Evolutionary conservation across 805 yeast genomes (phyloP).

Genomic region (Allodekkera sacchari): DNA sequence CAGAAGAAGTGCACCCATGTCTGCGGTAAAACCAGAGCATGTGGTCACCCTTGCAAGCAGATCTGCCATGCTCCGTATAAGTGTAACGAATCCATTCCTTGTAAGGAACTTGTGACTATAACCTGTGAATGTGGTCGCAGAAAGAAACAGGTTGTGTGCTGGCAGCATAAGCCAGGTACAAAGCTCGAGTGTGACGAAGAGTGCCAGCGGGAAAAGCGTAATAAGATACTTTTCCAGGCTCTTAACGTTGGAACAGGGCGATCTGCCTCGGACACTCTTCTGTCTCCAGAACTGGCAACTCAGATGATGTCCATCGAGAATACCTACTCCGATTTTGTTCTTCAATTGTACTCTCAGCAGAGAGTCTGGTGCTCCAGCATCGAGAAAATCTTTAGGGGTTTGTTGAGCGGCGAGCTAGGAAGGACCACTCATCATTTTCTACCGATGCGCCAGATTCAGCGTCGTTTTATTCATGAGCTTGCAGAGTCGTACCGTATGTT

Average conservation of each 20-base stretch:
- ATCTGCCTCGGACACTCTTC: conserved; percentile 6
- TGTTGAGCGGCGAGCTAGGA: conserved; percentile 33
- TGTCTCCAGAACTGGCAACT: conserved; percentile 14
- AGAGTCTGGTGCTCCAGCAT: conserved; percentile 59
- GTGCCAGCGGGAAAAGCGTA: conserved; percentile 56
- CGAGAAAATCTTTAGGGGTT: conserved; percentile 42
- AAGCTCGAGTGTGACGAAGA: conserved; percentile 60
- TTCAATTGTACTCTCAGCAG: conserved; percentile 46
- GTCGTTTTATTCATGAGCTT: conserved; percentile 63
- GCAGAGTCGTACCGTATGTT: conserved; percentile 51
- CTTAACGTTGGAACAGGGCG: conserved; percentile 26
- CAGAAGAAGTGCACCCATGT: conserved; percentile 45
- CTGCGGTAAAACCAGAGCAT: conserved; percentile 50
- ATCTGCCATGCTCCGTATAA: conserved; percentile 54
- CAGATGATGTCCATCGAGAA: conserved; percentile 18
- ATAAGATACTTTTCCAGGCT: conserved; percentile 54
- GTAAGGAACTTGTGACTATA: conserved; percentile 42
- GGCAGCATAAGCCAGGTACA: conserved; percentile 23
- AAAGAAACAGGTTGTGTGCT: conserved; percentile 41
- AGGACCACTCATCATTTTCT: conserved; percentile 50
- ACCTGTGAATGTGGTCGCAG: conserved; percentile 61
- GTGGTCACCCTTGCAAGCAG: conserved; percentile 61
- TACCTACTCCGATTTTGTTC: conserved; percentile 38
- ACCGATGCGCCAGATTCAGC: conserved; percentile 63
- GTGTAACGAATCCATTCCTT: conserved; percentile 45